Conservation (phyloP, 1,284 basidiomycete genomes). For the Phellinidium pouzarii region DNA sequence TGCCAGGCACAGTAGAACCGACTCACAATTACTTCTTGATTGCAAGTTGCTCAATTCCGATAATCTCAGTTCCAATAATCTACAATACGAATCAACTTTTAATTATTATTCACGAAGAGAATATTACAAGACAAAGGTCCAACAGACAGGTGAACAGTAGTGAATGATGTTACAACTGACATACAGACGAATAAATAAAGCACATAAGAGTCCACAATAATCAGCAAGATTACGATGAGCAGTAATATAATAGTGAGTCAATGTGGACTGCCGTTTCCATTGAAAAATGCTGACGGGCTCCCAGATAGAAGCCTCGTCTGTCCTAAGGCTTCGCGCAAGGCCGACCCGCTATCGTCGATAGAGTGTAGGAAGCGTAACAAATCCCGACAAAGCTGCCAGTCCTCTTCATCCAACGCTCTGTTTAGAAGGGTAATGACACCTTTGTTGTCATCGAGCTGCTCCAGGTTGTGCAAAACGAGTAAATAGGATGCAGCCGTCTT, state of each 20-base stretch:
- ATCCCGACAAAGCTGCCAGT: slow-evolving; percentile 81
- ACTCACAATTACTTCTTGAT: too few relatives aligned
- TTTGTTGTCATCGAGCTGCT: slow-evolving; percentile 72
- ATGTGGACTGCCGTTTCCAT: slow-evolving; percentile 11
- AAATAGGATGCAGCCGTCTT: slow-evolving; percentile 93
- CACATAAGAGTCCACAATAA: not conserved
- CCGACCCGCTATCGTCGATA: slow-evolving; percentile 78
- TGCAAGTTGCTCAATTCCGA: too few relatives aligned
- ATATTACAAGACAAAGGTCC: too few relatives aligned
- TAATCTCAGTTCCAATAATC: too few relatives aligned
- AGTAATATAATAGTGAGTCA: not conserved
- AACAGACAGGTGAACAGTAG: too few relatives aligned
- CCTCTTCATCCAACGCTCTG: slow-evolving; percentile 66
- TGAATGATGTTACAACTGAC: too few relatives aligned
- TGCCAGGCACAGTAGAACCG: too few relatives aligned
- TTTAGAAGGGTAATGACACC: slow-evolving; percentile 77
- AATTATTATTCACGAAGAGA: too few relatives aligned
- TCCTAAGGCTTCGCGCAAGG: slow-evolving; percentile 55
- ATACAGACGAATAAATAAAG: not conserved
- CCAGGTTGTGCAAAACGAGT: slow-evolving; percentile 88
- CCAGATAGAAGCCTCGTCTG: slow-evolving; percentile 26
- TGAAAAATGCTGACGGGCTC: not conserved
- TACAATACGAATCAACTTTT: too few relatives aligned
- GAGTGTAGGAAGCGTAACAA: slow-evolving; percentile 87
- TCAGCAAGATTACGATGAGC: too few relatives aligned